Percentiles rank a stretch among this genome's conserved stretches.
Conservation (phyloP, 306 rosid genomes). For the Vigna trinervia region DNA sequence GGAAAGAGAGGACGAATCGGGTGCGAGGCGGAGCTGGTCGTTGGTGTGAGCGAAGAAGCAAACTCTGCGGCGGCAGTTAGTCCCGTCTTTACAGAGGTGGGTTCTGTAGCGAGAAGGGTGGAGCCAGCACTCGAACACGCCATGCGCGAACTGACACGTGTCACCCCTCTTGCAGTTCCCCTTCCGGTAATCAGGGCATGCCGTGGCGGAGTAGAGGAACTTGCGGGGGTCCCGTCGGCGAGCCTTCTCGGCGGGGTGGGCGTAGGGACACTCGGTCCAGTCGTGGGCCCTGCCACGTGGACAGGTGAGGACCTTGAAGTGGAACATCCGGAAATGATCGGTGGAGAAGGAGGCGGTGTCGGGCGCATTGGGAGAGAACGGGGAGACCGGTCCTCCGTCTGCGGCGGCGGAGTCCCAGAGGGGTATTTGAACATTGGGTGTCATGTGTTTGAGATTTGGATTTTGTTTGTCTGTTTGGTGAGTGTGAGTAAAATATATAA, state of each 20-base stretch:
- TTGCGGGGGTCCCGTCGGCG: constrained; percentile 87
- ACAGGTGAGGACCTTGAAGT: constrained; percentile 74
- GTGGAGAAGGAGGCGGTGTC: constrained; percentile 45
- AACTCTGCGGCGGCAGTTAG: constrained; percentile 70
- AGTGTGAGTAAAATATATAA: not conserved
- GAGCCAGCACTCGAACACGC: constrained; percentile 96
- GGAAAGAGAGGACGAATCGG: constrained; percentile 42
- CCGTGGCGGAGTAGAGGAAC: constrained; percentile 67
- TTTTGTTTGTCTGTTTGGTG: not conserved
- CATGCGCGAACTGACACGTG: constrained; percentile 84
- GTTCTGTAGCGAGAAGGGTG: constrained; percentile 92
- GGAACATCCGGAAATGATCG: constrained; percentile 86
- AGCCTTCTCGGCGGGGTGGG: constrained; percentile 95
- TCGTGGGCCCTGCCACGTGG: constrained; percentile 83
- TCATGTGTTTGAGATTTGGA: not conserved
- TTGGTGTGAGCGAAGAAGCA: constrained; percentile 90
- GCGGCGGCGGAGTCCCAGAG: constrained; percentile 47
- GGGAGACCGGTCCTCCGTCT: constrained; percentile 29
- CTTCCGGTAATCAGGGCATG: constrained; percentile 81
- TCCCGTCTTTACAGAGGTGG: constrained; percentile 86
- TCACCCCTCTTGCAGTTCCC: constrained; percentile 77
- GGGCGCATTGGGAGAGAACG: constrained; percentile 33
- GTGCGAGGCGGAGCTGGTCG: constrained; percentile 70
- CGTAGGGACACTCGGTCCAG: constrained; percentile 92
- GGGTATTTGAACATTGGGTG: constrained; percentile 54